These are phyloP conservation scores for Dothistroma pini DNA, from an alignment of 2,329 filamentous ascomycete genomes.

Conservation along the genomic window DNA sequence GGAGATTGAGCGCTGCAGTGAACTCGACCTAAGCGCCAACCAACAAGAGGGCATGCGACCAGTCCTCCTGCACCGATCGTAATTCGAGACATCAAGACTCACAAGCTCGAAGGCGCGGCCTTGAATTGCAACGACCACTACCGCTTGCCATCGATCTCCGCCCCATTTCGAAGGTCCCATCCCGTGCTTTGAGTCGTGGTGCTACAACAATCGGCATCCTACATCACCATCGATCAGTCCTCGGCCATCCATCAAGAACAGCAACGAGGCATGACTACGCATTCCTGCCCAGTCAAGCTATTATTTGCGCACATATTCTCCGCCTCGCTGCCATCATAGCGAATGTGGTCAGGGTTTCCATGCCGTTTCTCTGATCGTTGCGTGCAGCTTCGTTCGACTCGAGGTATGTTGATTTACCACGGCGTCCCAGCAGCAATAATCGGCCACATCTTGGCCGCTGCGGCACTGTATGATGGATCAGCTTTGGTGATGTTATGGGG, in stretches of 20 bases:
- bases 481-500: no score
- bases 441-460: background rate
- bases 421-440: background rate
- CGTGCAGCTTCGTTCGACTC: background rate
- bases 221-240: background rate
- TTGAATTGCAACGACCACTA: no score
- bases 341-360: background rate
- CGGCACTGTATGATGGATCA: background rate
- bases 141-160: background rate
- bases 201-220: background rate
- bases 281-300: background rate
- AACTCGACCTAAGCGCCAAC: no score
- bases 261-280: background rate
- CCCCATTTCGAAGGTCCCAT: background rate
- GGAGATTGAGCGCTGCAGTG: no score
- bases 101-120: no score
- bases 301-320: background rate
- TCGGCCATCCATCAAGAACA: background rate
- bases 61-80: no score
- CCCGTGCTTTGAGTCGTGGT: background rate
- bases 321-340: background rate
- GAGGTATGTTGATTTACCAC: background rate
- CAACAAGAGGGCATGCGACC: no score
- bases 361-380: background rate
- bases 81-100: no score